Percentiles rank a stretch among this genome's conserved stretches.
Conservation (phyloP, 208 protist genomes). For the Leptomonas seymouri region DNA sequence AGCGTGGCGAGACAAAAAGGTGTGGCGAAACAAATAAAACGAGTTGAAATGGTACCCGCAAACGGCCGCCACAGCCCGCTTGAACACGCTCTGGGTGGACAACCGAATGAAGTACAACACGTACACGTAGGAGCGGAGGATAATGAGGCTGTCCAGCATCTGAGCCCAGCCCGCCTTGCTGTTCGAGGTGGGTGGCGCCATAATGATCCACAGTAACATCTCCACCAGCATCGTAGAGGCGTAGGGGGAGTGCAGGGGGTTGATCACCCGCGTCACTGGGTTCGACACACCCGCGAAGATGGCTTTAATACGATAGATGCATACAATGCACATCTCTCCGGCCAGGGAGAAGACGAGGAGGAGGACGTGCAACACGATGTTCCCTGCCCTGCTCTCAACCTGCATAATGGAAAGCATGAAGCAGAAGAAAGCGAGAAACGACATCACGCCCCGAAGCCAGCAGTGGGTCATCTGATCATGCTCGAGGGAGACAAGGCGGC, state of each 20-base stretch:
- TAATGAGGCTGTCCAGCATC: slow-evolving; percentile 56
- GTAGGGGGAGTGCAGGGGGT: slow-evolving; percentile 64
- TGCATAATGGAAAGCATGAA: slow-evolving; percentile 58
- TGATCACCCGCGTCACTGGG: slow-evolving; percentile 31
- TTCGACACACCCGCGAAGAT: slow-evolving; percentile 58
- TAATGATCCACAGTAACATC: slow-evolving; percentile 75
- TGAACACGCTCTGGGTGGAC: slow-evolving; percentile 42
- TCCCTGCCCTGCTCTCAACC: slow-evolving; percentile 34
- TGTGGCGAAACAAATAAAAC: slow-evolving; percentile 40
- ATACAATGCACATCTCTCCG: slow-evolving; percentile 51
- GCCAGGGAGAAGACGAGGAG: slow-evolving; percentile 53
- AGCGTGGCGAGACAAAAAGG: slow-evolving; percentile 34
- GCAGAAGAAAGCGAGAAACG: slow-evolving; percentile 53
- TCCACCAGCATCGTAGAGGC: slow-evolving; percentile 43
- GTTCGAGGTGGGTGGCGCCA: slow-evolving; percentile 50
- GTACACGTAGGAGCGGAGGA: slow-evolving; percentile 73
- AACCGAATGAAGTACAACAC: slow-evolving; percentile 53
- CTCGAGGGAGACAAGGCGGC: slow-evolving; percentile 50
- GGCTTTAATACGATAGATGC: slow-evolving; percentile 62
- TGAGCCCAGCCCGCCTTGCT: slow-evolving; percentile 28
- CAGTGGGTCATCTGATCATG: slow-evolving; percentile 36
- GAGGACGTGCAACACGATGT: slow-evolving; percentile 47
- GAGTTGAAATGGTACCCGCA: slow-evolving; percentile 50
- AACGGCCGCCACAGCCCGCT: slow-evolving; percentile 49
- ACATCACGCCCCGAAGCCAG: slow-evolving; percentile 62